These are phyloP conservation scores for Pichia sp. DNA, from an alignment of 1,139 yeast genomes.

Conservation along the genomic window DNA sequence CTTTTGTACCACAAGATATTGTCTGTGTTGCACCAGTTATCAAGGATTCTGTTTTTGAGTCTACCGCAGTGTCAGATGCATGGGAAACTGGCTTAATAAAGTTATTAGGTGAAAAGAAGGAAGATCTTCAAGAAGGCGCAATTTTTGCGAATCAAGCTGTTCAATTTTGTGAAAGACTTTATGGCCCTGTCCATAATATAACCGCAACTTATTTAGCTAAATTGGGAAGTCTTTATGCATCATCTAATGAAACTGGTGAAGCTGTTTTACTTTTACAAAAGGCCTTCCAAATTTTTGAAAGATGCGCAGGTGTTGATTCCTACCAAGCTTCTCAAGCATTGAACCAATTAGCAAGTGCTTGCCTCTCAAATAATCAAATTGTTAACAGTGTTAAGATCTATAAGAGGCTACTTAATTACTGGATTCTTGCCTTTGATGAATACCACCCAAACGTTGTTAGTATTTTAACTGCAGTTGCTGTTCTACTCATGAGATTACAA, in stretches of 20 bases:
- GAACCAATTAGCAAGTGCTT: conserved; percentile 70
- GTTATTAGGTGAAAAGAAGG: conserved; percentile 28
- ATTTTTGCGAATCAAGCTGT: conserved; percentile 64
- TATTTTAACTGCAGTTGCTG: conserved; percentile 60
- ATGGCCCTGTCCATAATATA: conserved; percentile 74
- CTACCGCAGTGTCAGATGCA: conserved; percentile 70
- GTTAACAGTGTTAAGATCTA: conserved; percentile 59
- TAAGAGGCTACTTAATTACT: conserved; percentile 52
- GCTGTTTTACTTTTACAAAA: conserved; percentile 69
- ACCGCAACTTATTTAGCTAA: conserved; percentile 50
- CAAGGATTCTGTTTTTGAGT: conserved; percentile 62
- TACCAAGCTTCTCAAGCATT: conserved; percentile 68
- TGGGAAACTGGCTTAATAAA: conserved; percentile 63
- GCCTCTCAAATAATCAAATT: conserved; percentile 53
- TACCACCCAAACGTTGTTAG: conserved; percentile 67
- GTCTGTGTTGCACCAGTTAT: conserved; percentile 64
- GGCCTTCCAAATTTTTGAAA: conserved; percentile 69
- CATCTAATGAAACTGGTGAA: conserved; percentile 32
- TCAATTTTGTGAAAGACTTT: conserved; percentile 72
- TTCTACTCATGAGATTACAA: conserved; percentile 50
- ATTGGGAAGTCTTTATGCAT: conserved; percentile 23
- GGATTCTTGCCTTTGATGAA: conserved; percentile 48
- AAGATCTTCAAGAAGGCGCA: conserved; percentile 45
- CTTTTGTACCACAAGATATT: conserved; percentile 59
- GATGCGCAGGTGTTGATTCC: conserved; percentile 76